Conservation (phyloP, 2,329 filamentous ascomycete genomes). For the Acephala macrosclerotiorum region DNA sequence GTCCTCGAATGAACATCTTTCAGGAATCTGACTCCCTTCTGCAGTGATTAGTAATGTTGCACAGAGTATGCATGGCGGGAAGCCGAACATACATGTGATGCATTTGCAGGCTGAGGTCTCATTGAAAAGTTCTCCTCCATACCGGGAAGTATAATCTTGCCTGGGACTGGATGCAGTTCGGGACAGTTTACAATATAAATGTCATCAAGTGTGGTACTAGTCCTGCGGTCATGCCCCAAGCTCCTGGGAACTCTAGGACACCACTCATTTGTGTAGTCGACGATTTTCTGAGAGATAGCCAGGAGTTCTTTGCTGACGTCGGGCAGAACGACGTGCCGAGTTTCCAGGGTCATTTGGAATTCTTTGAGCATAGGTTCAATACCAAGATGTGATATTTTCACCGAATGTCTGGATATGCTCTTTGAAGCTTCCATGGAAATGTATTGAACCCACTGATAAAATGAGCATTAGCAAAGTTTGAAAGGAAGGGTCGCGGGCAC, state of each 20-base stretch:
- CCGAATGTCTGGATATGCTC: conserved; percentile 6
- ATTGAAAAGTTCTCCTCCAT: neutral
- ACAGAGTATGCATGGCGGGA: neutral
- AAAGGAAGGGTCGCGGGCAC: neutral
- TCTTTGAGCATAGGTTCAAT: conserved; percentile 10
- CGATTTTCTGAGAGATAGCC: conserved; percentile 12
- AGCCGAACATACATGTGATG: conserved; percentile 10
- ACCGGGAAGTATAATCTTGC: conserved; percentile 3
- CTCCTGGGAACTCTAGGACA: neutral
- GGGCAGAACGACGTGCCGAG: conserved; percentile 13
- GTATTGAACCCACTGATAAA: conserved; percentile 8
- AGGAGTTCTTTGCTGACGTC: conserved; percentile 11
- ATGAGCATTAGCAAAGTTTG: neutral
- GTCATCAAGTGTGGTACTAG: conserved; percentile 4
- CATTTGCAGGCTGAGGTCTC: conserved; percentile 4
- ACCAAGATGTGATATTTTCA: conserved; percentile 6
- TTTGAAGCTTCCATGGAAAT: conserved; percentile 10
- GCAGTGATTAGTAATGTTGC: neutral
- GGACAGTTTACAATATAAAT: conserved; percentile 18
- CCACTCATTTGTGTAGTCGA: conserved; percentile 19
- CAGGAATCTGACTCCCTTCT: conserved; percentile 10
- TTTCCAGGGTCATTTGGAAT: conserved; percentile 5
- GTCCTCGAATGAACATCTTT: conserved; percentile 15
- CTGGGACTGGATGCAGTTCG: conserved; percentile 14
- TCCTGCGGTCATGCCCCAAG: neutral